Percentiles rank a stretch among this genome's conserved stretches.
Evolutionary conservation across 108 stramenopile genomes (phyloP).

Genomic region (Nitzschia putrida): DNA sequence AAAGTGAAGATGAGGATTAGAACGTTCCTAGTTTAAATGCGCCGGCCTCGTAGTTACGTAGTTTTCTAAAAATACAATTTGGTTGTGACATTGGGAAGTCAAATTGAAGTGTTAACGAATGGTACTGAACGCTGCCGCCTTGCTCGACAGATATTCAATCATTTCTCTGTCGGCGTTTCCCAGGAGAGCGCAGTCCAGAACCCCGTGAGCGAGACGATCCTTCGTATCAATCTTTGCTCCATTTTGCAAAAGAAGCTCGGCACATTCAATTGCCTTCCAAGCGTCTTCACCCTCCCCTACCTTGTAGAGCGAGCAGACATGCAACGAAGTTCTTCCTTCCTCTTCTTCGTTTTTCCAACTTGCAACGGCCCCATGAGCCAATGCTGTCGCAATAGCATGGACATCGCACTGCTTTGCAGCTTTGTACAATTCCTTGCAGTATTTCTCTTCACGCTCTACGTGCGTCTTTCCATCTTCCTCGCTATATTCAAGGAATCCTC

Average conservation of each 20-base stretch:
- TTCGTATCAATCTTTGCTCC: slow-evolving; percentile 68
- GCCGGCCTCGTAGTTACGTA: too few species aligned
- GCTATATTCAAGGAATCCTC: slow-evolving; percentile 73
- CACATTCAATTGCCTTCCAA: slow-evolving; percentile 76
- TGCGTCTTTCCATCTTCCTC: slow-evolving; percentile 53
- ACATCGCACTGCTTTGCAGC: slow-evolving; percentile 67
- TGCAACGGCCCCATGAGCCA: slow-evolving; percentile 79
- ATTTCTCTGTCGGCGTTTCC: slow-evolving; percentile 68
- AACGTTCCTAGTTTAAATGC: not conserved
- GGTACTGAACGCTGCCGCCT: slow-evolving; percentile 12
- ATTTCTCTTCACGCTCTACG: slow-evolving; percentile 62
- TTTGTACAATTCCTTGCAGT: slow-evolving; percentile 62
- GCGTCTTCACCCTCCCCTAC: slow-evolving; percentile 27
- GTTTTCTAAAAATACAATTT: too few species aligned
- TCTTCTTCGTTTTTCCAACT: slow-evolving; percentile 68
- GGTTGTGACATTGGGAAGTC: too few species aligned
- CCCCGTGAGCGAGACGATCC: slow-evolving; percentile 59
- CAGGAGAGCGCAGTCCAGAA: slow-evolving; percentile 68
- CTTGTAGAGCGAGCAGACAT: slow-evolving; percentile 59
- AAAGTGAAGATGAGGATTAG: not conserved
- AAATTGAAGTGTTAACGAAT: too few species aligned
- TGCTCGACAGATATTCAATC: slow-evolving; percentile 71
- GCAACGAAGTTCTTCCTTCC: slow-evolving; percentile 61
- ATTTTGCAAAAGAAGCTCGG: slow-evolving; percentile 78
- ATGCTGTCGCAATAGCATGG: slow-evolving; percentile 52